These are phyloP conservation scores for Phaeosphaeria sp. DNA, from an alignment of 2,329 filamentous ascomycete species.

Conservation along the genomic window DNA sequence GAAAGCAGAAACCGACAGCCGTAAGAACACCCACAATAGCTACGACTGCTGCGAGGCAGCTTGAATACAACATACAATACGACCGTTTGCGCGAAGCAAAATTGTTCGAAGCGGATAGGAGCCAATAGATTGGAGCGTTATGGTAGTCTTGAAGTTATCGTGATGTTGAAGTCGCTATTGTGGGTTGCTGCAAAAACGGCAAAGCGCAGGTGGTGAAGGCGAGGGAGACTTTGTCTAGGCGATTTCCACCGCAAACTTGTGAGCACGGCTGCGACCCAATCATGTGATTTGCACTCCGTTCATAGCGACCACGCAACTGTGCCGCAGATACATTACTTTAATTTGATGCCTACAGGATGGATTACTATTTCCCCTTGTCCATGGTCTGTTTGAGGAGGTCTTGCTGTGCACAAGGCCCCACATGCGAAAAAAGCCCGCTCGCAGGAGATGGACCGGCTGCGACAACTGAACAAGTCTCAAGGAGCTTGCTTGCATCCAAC, in stretches of 20 bases:
- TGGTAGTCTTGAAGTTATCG: not conserved
- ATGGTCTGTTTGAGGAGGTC: not conserved
- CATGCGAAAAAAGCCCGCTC: not conserved
- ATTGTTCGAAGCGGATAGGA: not conserved
- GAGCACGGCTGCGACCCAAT: slow-evolving; percentile 3
- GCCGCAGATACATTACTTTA: not conserved
- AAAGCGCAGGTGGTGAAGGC: slow-evolving; percentile 2
- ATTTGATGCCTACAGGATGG: not conserved
- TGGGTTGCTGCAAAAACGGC: not conserved
- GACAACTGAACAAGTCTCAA: not conserved
- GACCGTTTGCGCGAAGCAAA: not conserved
- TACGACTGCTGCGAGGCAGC: not conserved
- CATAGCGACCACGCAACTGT: not conserved
- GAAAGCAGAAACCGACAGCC: not conserved
- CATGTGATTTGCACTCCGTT: slow-evolving; percentile 2
- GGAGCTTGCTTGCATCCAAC: not conserved
- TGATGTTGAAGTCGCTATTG: not conserved
- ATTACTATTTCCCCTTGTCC: not conserved
- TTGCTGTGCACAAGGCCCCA: not conserved
- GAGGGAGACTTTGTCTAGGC: not conserved
- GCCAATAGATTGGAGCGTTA: not conserved
- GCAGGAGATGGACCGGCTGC: not conserved
- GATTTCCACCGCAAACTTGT: slow-evolving; percentile 1
- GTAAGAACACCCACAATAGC: slow-evolving; percentile 2
- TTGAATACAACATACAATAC: not conserved